Conservation (phyloP, 306 rosid genomes). For the Sphenostylis stenocarpa region DNA sequence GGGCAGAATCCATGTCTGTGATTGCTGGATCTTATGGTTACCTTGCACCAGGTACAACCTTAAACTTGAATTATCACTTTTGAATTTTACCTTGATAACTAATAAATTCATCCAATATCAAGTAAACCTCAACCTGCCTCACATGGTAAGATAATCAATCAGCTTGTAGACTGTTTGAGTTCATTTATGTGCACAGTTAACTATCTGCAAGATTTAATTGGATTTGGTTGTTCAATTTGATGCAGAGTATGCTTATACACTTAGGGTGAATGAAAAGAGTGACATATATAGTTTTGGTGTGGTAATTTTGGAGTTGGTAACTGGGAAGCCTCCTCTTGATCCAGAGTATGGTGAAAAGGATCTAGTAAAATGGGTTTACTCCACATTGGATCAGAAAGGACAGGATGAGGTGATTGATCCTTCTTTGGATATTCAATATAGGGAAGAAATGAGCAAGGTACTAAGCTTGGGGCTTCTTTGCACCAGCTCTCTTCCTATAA, state of each 20-base stretch:
- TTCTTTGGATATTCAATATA: slow-evolving; percentile 39
- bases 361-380: slow-evolving; percentile 64
- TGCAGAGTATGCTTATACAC: slow-evolving; percentile 82
- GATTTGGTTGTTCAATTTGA: not conserved
- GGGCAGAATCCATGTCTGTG: slow-evolving; percentile 64
- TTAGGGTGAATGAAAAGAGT: slow-evolving; percentile 80
- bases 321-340: slow-evolving; percentile 67
- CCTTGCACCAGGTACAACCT: slow-evolving; percentile 77
- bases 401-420: slow-evolving; percentile 58
- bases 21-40: slow-evolving; percentile 88
- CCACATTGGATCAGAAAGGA: slow-evolving; percentile 50
- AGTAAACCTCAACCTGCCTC: not conserved
- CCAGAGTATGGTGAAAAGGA: slow-evolving; percentile 60
- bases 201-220: not conserved
- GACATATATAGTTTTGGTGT: slow-evolving; percentile 84
- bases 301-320: slow-evolving; percentile 74
- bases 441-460: slow-evolving; percentile 55
- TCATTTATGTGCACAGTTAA: not conserved
- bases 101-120: not conserved
- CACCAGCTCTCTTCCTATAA: slow-evolving; percentile 58
- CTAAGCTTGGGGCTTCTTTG: slow-evolving; percentile 60
- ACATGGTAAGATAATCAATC: not conserved
- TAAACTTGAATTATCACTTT: not conserved
- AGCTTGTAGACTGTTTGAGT: not conserved
- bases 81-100: not conserved